Percentiles rank a stretch among this genome's conserved stretches.
phyloP scores from a whole-genome alignment of 345 rosid species.

The Camelina laxa region DNA sequence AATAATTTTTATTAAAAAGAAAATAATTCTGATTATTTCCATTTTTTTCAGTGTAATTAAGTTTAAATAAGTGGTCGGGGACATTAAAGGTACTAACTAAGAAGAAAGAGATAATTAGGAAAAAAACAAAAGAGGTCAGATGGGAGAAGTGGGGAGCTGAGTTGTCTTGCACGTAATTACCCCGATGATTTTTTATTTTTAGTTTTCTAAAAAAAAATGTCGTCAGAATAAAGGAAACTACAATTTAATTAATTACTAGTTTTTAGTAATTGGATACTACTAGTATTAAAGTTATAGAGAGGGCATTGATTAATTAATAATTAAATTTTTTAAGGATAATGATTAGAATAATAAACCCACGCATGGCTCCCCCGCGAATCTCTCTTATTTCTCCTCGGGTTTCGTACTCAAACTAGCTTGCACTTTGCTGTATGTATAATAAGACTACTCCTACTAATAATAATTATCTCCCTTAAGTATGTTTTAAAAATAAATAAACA shows the following conservation, averaged over 20 bases:
- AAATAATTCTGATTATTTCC: no score
- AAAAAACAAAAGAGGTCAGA: slow-evolving; percentile 23
- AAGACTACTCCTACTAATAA: no score
- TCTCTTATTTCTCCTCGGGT: slow-evolving; percentile 60
- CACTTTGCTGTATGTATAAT: slow-evolving; percentile 47
- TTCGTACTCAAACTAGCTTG: slow-evolving; percentile 42
- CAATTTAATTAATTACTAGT: background rate
- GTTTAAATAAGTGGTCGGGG: slow-evolving; percentile 5
- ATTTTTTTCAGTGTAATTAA: no score
- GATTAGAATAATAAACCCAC: slow-evolving; percentile 65
- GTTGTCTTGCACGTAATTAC: slow-evolving; percentile 63
- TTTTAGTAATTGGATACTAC: background rate
- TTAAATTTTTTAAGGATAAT: slow-evolving; percentile 25
- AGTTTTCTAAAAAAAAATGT: slow-evolving; percentile 3
- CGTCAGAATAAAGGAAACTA: slow-evolving; percentile 39
- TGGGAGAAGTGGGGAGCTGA: slow-evolving; percentile 46
- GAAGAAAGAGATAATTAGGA: slow-evolving; percentile 17
- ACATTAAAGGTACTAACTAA: slow-evolving; percentile 25
- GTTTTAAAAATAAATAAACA: no score
- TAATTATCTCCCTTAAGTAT: slow-evolving; percentile 12
- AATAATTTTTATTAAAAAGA: no score
- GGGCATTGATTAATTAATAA: slow-evolving; percentile 23
- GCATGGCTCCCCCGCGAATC: slow-evolving; percentile 86
- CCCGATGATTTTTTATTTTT: background rate
- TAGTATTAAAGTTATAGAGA: background rate